Evolutionary conservation across 2,329 filamentous ascomycete genomes (phyloP).

Genomic region (Phoma herbarum): DNA sequence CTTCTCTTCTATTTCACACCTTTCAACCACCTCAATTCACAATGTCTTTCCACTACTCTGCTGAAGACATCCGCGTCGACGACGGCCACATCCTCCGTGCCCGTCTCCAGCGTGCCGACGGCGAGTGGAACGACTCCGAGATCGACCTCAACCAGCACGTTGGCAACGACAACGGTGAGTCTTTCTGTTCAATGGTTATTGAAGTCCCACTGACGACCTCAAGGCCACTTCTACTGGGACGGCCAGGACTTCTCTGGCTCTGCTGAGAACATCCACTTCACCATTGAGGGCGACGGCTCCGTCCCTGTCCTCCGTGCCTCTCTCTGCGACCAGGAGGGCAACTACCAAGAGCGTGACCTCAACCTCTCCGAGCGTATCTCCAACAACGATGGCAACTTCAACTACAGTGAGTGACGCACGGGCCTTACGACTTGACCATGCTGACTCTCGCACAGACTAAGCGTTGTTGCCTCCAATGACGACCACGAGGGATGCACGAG

Average conservation of each 20-base stretch:
- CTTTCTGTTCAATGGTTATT: not conserved
- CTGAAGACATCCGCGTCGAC: slow-evolving; percentile 59
- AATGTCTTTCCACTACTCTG: slow-evolving; percentile 59
- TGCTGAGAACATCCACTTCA: slow-evolving; percentile 59
- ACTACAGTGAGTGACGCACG: slow-evolving; percentile 24
- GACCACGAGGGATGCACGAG: slow-evolving; percentile 2
- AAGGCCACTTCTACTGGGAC: slow-evolving; percentile 59
- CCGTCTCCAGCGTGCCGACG: slow-evolving; percentile 53
- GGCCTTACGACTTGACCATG: not conserved
- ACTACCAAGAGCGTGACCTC: slow-evolving; percentile 56
- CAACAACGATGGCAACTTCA: slow-evolving; percentile 59
- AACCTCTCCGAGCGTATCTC: slow-evolving; percentile 65
- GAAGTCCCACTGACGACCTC: slow-evolving; percentile 1
- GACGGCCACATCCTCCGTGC: slow-evolving; percentile 61
- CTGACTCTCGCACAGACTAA: slow-evolving; percentile 14
- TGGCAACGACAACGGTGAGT: slow-evolving; percentile 62
- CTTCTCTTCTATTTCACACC: not conserved
- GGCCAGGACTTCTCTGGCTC: slow-evolving; percentile 58
- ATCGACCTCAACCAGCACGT: slow-evolving; percentile 61
- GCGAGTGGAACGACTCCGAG: slow-evolving; percentile 56
- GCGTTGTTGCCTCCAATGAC: not conserved
- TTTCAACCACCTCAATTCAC: slow-evolving; percentile 10
- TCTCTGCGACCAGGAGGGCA: slow-evolving; percentile 56
- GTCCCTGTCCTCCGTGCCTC: slow-evolving; percentile 64
- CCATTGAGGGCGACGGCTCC: slow-evolving; percentile 60